Conservation (phyloP, 257 asterid genomes). For the Verbena officinalis region DNA sequence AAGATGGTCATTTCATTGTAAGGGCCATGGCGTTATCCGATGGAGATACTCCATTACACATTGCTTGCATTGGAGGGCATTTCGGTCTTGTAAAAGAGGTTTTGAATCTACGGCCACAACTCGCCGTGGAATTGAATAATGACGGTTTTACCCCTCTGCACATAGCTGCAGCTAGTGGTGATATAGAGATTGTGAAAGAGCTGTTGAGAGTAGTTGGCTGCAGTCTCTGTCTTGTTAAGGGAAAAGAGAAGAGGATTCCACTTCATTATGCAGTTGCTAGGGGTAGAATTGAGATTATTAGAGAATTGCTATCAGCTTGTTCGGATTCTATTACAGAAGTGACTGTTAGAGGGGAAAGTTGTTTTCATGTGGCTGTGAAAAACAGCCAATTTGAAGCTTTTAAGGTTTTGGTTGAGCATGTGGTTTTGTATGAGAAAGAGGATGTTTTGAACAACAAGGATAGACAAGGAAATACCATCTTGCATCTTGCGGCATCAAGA, state of each 20-base stretch:
- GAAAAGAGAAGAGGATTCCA: conserved; percentile 42
- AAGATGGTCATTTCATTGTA: conserved; percentile 26
- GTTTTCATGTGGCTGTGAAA: conserved; percentile 42
- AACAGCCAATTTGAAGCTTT: conserved; percentile 38
- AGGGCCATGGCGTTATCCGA: conserved; percentile 6
- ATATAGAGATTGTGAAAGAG: conserved; percentile 40
- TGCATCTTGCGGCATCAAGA: conserved; percentile 52
- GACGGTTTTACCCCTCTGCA: conserved; percentile 45
- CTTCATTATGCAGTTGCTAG: conserved; percentile 43
- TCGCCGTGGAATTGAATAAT: conserved; percentile 21
- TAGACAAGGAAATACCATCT: conserved; percentile 43
- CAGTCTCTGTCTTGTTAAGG: conserved; percentile 37
- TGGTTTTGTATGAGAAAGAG: conserved; percentile 9
- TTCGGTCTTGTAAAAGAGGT: conserved; percentile 24
- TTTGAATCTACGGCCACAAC: conserved; percentile 25
- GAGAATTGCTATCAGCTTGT: conserved; percentile 28
- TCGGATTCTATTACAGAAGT: conserved; percentile 30
- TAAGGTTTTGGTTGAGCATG: conserved; percentile 26
- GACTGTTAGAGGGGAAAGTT: conserved; percentile 43
- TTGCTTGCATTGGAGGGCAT: conserved; percentile 45
- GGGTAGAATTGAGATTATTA: conserved; percentile 35
- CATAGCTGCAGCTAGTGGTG: conserved; percentile 42
- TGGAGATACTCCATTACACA: conserved; percentile 36
- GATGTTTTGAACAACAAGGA: conserved; percentile 39
- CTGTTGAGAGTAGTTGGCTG: conserved; percentile 25